Base-by-base conservation (phyloP, 352 stramenopile species). In the Globisporangium recalcitrans region DNA sequence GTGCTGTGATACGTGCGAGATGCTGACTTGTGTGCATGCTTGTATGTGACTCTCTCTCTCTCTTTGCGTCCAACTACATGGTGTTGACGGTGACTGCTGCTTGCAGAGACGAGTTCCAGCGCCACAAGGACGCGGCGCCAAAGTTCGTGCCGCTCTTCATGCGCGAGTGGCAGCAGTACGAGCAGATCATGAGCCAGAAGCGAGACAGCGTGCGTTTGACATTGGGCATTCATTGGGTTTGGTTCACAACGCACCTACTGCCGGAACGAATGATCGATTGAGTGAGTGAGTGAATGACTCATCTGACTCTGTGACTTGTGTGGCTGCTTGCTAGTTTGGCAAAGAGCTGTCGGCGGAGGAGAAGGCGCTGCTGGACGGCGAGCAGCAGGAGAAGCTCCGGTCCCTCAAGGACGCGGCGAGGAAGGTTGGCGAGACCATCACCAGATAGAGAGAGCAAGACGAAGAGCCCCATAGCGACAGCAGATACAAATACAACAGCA, bases 61-160 rank as follows among this genome's bases (percentile, higher is more conserved):
- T 46, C 11, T 46, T 46, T 16, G 5, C 16, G 6, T 22, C 14
- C 19, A 16, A 31, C n/a, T 44, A 11, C 31, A 36, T 36, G 31
- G 31, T 9, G 7, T 36, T 36, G 8, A 16, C 26, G 26, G 38
- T 1, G 5, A 34, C 5, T 16, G 21, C 1, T 27, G 48, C 11
- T 4, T 27, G 19, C 62, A 87, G 77, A 40, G 86, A 95, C 64
- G 86, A 95, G 58, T 95, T 95, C 71, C 82, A 86, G 68, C 74
- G 80, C 13, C 86, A 95, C 73, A 93, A 93, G 75, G 73, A 75
- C 52, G 84, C 82, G 6, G 75, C 79, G 52, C 54, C 73, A 51
- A 87, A 93, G 66, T 95, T 91, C 56, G 80, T 95, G 51, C 70
- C 75, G 67, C 73, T 78, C 26, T 95, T 95, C 52, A 51, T 93